Base-by-base conservation (phyloP, 192 early-diverging fungal species). In the Gryganskiella cystojenkinii region DNA sequence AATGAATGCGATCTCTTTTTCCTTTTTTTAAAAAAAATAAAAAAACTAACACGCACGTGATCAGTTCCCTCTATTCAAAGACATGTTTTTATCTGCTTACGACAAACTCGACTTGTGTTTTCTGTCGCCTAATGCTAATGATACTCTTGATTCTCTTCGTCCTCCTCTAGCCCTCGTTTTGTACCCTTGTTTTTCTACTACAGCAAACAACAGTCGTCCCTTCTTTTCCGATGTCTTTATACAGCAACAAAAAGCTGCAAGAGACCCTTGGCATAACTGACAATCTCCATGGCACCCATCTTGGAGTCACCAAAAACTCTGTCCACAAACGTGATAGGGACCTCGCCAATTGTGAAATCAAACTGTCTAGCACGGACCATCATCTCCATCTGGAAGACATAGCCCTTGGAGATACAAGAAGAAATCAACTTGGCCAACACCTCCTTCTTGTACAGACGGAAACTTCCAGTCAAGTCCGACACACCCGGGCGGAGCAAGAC, bases 341-440 rank as follows among this genome's bases (percentile, higher is more conserved):
- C 89, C 79, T 99, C 96, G 24, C 93, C 95, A 59, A 99, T 93
- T 6, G 88, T 81, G 64, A 81, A 97, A 64, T 91, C 86, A 68
- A 97, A 89, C 81, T 98, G 95, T 67, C 96, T 87, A 52, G 97
- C 97, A 27, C 96, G 92, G 13, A 99, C 94, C 91, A 99, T 99
- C 94, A 99, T 98, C 79, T 99, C 97, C 96, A 98, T 98, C 82
- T 99, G 97, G 86, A 99, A 99, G 25, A 98, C 96, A 70, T 99
- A 99, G 14, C 97, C 97, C 82, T 98, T 98, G 54, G 96, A 95
- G 37, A 96, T 88, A 8, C 93, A 96, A 2, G 91, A 90, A 30
- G 87, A 83, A 65, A 99, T 99, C 74, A 99, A 86, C 79, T 90
- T 82, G 52, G 87, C 79, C 35, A 99, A 83, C 3, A 96, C 95